Evolutionary conservation across 768 basidiomycete species (phyloP).

Genomic region (Lepiota brunneoincarnata): DNA sequence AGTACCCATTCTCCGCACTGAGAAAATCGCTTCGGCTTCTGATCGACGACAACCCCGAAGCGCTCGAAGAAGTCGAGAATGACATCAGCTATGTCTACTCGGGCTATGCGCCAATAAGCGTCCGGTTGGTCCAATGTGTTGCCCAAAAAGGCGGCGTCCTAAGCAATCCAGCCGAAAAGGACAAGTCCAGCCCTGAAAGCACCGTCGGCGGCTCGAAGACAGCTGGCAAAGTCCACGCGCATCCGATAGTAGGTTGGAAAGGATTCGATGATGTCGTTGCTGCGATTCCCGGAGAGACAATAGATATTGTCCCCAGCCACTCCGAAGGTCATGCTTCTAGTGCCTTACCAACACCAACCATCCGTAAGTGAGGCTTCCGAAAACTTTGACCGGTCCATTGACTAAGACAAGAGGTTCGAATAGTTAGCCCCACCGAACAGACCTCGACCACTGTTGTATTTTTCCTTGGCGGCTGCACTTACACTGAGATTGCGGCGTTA

Average conservation of each 20-base stretch:
- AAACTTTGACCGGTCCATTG: constrained; percentile 23
- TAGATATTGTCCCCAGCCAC: constrained; percentile 67
- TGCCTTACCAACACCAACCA: constrained; percentile 1
- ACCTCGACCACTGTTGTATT: constrained; percentile 88
- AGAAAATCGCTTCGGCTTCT: constrained; percentile 89
- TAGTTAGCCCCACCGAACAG: constrained; percentile 35
- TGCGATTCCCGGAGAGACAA: constrained; percentile 79
- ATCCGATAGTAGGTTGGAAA: constrained; percentile 95
- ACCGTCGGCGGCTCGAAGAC: constrained; percentile 34
- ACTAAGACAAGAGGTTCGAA: not conserved
- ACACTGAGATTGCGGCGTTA: constrained; percentile 93
- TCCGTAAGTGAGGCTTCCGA: constrained; percentile 9
- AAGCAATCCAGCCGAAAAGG: constrained; percentile 71
- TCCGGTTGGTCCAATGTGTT: constrained; percentile 90
- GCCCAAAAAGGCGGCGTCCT: constrained; percentile 90
- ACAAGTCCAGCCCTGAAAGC: constrained; percentile 35
- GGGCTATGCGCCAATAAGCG: constrained; percentile 91
- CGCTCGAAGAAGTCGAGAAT: constrained; percentile 79
- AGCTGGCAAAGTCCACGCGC: constrained; percentile 69
- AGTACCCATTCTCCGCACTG: constrained; percentile 68
- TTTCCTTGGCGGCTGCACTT: constrained; percentile 96
- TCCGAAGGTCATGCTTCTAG: constrained; percentile 8
- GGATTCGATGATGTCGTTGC: constrained; percentile 91
- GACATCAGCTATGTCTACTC: constrained; percentile 97
- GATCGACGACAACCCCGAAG: constrained; percentile 82